A percentile compares a stretch with the other conserved stretches of the same genome.
Conservation (phyloP, 2,329 filamentous ascomycete genomes). For the Trichoderma atrobrunneum region DNA sequence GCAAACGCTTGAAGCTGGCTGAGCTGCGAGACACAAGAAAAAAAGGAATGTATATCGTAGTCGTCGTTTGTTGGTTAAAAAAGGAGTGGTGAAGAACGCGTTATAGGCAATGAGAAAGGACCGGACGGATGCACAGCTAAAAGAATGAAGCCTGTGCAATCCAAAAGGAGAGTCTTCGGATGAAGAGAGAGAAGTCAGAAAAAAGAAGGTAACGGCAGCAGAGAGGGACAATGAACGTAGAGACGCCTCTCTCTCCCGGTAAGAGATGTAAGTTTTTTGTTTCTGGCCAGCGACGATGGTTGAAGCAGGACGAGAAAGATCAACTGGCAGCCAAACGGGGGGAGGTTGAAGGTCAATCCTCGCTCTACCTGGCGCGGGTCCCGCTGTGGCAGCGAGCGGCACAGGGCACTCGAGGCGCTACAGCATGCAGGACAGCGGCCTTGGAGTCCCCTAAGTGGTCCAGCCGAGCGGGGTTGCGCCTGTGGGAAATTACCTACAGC, state of each 20-base stretch:
- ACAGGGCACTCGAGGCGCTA: neutral
- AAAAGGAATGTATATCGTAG: constrained; percentile 9
- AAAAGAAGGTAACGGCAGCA: constrained; percentile 23
- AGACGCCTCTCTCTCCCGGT: constrained; percentile 13
- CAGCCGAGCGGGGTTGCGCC: constrained; percentile 7
- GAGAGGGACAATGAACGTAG: constrained; percentile 23
- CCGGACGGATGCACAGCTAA: constrained; percentile 39
- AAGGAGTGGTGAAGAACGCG: constrained; percentile 17
- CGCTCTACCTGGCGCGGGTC: neutral
- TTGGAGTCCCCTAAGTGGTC: constrained; percentile 7
- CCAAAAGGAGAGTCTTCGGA: constrained; percentile 26
- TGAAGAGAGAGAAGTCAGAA: neutral
- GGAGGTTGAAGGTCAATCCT: neutral
- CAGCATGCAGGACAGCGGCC: constrained; percentile 18
- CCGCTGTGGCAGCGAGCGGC: constrained; percentile 3
- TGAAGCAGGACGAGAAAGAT: constrained; percentile 5
- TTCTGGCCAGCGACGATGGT: constrained; percentile 21
- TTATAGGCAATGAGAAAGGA: constrained; percentile 20
- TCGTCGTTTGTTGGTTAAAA: constrained; percentile 1
- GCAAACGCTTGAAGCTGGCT: neutral
- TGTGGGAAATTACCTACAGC: constrained; percentile 16
- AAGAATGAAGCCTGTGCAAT: constrained; percentile 33
- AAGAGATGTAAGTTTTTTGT: constrained; percentile 5
- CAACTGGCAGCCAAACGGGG: constrained; percentile 1
- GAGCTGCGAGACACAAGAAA: neutral